Base-by-base conservation (phyloP, 768 basidiomycete species). In the Gloeopeniophorella convolvens region DNA sequence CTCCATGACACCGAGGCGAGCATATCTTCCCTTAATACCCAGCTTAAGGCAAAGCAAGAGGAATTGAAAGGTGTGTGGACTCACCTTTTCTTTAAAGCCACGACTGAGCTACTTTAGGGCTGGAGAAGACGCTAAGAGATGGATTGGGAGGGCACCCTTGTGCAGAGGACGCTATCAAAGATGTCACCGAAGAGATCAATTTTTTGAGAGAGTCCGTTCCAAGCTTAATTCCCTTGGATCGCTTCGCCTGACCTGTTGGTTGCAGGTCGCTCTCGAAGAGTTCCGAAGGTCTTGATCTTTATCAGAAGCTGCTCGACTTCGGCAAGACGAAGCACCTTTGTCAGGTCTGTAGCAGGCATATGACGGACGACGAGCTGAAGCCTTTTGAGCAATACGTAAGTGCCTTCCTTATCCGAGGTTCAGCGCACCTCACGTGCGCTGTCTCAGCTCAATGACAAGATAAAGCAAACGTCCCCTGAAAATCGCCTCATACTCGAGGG, bases 241-340 rank as follows among this genome's bases (percentile, higher is more conserved):
- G 56, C 3, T 8, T 28, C 5, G 16, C 15, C 16, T 43, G 20
- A 48, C 41, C 11, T 16, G 18, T 26, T 48, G 30, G 8, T 56
- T 65, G 13, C 34, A 69, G 68, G 23, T 57, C 59, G 4, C 57
- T 62, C 10, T 59, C 58, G 5, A 60, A 57, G 35, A 54, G 48
- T 34, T 62, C 65, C n/a, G 71, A 65, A 45, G 71, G 65, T 65
- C 67, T 67, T 12, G 66, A 65, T 23, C 71, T 76, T 30, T 94
- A 79, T 49, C 70, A 80, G 49, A 63, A 64, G 1, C 58, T 89
- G 26, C 71, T 90, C 33, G 66, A 70, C 13, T 64, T 66, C 1
- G 89, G 85, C 28, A 78, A 77, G 61, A 68, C 72, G 42, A 77
- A 83, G 54, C 82, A 85, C 60, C 65, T 72, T 0, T 99, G 95